Evolutionary conservation across 768 basidiomycete species (phyloP), one percentile per base, ranked within the genome.

Genomic region (Hygrophoropsis aurantiaca): DNA sequence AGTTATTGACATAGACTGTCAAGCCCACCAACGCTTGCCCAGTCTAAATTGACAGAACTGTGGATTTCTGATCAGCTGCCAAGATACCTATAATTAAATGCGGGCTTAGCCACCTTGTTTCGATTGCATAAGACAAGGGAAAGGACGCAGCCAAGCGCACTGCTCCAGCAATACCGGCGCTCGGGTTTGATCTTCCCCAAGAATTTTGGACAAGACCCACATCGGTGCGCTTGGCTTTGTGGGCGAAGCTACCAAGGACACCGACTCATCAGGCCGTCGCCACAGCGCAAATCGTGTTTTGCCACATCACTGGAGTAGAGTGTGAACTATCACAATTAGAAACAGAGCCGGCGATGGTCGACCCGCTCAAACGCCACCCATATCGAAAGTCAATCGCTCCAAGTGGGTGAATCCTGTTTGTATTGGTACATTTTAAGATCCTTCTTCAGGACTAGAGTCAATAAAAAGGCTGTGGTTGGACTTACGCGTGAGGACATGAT

Each of bases 341-440:
- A 51, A 5, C n/a, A 32, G 42, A 20, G 16, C 23, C 19, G 10
- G 13, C 6, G 30, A 43, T n/a, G 20, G n/a, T 7, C 7, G n/a
- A 40, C 21, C 61, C 61, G 64, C 61, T 57, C 30, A 64, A 64
- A 57, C 54, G 15, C 64, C 64, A 54, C 51, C 23, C 7, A 16
- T 6, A 47, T 11, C 4, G 19, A 11, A 11, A 33, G 13, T 11
- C 35, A 38, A 38, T 19, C 8, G 26, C 26, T 42, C 27, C 15
- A 27, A 32, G 15, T 20, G 39, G 33, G 24, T 40, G 19, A 34
- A 24, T 7, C 16, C 20, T 36, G 9, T 16, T 33, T 33, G 33
- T 11, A 23, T 33, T 11, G 16, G 35, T 2, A 19, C 1, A 18
- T 16, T 46, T 20, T 13, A 35, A 49, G 21, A 25, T 23, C 24